These are phyloP conservation scores for Rhododendron kiyosumense DNA, from an alignment of 148 eudicot genomes.

Conservation along the genomic window DNA sequence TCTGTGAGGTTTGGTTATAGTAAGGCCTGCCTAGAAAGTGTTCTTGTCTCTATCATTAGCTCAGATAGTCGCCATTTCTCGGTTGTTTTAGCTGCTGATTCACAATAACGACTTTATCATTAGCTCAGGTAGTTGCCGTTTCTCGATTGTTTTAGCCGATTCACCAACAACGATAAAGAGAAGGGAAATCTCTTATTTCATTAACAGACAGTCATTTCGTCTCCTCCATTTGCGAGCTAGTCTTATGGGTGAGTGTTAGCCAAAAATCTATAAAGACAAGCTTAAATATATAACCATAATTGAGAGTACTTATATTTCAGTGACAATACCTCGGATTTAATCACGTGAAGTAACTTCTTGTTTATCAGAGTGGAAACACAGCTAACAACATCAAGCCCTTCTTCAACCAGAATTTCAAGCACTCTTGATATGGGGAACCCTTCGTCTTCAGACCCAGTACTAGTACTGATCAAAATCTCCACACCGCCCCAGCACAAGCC, in stretches of 20 bases:
- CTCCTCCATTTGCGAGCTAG: not conserved
- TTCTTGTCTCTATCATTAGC: too few species aligned
- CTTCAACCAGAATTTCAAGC: constrained; percentile 10
- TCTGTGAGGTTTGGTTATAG: too few species aligned
- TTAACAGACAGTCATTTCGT: too few species aligned
- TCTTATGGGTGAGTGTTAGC: not conserved
- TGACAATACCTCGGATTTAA: constrained; percentile 43
- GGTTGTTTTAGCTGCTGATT: too few species aligned
- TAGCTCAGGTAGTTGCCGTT: too few species aligned
- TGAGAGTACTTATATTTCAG: not conserved
- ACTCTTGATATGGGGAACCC: constrained; percentile 20
- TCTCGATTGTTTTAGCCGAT: too few species aligned
- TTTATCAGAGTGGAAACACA: constrained; percentile 30
- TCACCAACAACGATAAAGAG: too few species aligned
- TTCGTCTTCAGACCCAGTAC: not conserved
- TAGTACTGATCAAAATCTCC: constrained; percentile 21
- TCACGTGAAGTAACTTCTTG: constrained; percentile 23
- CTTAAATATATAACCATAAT: constrained; percentile 2
- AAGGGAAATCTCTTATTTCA: too few species aligned
- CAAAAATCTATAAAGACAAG: not conserved
- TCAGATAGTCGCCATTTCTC: too few species aligned
- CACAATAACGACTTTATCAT: too few species aligned
- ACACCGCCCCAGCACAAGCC: constrained; percentile 15
- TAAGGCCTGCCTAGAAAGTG: too few species aligned
- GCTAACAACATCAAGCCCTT: constrained; percentile 21